phyloP scores from a whole-genome alignment of 352 stramenopile genomes.

The Aphanomyces astaci region DNA sequence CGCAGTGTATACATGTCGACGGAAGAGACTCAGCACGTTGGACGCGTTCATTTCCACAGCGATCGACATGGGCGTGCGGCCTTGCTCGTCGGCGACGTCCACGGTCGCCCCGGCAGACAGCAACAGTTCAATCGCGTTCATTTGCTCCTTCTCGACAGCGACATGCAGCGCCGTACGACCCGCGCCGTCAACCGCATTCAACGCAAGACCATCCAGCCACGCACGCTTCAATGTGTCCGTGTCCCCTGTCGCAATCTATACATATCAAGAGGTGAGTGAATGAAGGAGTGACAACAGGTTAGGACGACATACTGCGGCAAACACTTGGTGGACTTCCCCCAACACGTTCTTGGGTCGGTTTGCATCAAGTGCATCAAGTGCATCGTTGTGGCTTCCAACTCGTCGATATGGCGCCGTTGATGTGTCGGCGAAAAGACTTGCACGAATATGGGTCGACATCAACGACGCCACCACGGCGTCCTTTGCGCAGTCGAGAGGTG shows the following conservation, averaged over 20 bases:
- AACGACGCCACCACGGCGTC: slow-evolving; percentile 45
- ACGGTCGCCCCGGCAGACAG: slow-evolving; percentile 60
- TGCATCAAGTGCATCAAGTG: slow-evolving; percentile 22
- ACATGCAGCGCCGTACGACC: slow-evolving; percentile 69
- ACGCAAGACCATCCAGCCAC: slow-evolving; percentile 53
- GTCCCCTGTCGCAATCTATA: slow-evolving; percentile 54
- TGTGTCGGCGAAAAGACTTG: not conserved
- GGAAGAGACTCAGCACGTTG: slow-evolving; percentile 54
- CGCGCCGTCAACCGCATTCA: slow-evolving; percentile 46
- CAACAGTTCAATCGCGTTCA: slow-evolving; percentile 66
- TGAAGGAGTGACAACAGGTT: no score
- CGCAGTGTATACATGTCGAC: slow-evolving; percentile 37
- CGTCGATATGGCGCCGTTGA: not conserved
- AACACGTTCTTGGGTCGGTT: not conserved
- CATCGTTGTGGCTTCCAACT: slow-evolving; percentile 20
- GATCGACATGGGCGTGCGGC: slow-evolving; percentile 58
- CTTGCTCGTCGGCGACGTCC: slow-evolving; percentile 42
- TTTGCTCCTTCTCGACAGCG: slow-evolving; percentile 56
- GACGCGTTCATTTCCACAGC: slow-evolving; percentile 51
- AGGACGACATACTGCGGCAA: slow-evolving; percentile 12
- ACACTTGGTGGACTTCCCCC: not conserved
- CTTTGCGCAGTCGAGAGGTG: slow-evolving; percentile 56
- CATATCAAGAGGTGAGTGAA: no score
- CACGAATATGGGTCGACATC: slow-evolving; percentile 38
- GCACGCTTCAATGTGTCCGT: slow-evolving; percentile 67